phyloP scores from a whole-genome alignment of 1,284 basidiomycete genomes.

The Meripilus lineatus region DNA sequence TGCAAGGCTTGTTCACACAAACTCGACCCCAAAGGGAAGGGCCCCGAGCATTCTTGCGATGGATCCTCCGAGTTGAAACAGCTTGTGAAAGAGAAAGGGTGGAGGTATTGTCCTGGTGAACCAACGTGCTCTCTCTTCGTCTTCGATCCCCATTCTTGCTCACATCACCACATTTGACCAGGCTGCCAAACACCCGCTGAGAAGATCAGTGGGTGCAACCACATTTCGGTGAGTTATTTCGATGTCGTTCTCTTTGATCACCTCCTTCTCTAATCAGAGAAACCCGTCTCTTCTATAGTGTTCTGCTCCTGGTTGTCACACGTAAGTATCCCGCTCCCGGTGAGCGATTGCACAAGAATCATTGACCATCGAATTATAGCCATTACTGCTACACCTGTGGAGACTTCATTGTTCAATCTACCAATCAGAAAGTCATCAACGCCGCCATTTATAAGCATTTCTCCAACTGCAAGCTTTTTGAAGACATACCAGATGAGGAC shows the following conservation, averaged over 20 bases:
- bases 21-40: constrained; percentile 31
- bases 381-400: no score
- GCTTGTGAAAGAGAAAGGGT: constrained; percentile 46
- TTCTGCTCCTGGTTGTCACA: constrained; percentile 52
- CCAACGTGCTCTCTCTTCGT: background rate
- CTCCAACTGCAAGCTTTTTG: no score
- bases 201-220: constrained; percentile 56
- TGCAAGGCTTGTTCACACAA: constrained; percentile 47
- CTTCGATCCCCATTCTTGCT: background rate
- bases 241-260: background rate
- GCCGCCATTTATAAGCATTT: no score
- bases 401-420: no score
- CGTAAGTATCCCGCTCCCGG: constrained; percentile 32
- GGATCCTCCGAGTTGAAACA: constrained; percentile 48
- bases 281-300: constrained; percentile 34
- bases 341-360: no score
- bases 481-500: no score
- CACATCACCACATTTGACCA: constrained; percentile 17
- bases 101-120: constrained; percentile 60
- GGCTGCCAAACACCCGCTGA: constrained; percentile 56
- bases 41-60: constrained; percentile 48
- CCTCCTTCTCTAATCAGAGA: background rate
- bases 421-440: no score
- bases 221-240: constrained; percentile 48
- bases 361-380: no score